Evolutionary conservation across 306 rosid genomes (phyloP).

Genomic region (Castanea sativa): DNA sequence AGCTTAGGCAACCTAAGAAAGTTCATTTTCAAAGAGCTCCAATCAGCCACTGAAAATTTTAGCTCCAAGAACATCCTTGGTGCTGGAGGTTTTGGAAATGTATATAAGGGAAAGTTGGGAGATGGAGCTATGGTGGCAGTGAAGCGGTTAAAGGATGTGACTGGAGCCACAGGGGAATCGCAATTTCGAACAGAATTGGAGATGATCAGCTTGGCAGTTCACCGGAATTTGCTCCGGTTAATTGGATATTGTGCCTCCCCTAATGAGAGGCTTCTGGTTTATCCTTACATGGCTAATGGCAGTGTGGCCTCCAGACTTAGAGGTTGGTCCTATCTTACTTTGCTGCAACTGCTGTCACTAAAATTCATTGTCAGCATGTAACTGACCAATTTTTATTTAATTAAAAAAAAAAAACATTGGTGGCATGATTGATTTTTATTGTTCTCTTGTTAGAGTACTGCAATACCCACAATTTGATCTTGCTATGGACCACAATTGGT

Average conservation of each 20-base stretch:
- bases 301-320: conserved; percentile 93
- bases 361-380: no score
- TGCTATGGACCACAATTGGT: no score
- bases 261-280: conserved; percentile 85
- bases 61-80: conserved; percentile 86
- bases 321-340: conserved; percentile 48
- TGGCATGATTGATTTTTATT: no score
- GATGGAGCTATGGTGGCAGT: conserved; percentile 86
- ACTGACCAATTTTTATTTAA: no score
- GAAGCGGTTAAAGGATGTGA: conserved; percentile 87
- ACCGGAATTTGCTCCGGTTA: conserved; percentile 79
- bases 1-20: conserved; percentile 80
- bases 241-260: conserved; percentile 84
- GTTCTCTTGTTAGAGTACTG: no score
- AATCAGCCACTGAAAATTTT: conserved; percentile 72
- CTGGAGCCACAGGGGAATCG: conserved; percentile 83
- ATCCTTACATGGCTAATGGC: conserved; percentile 95
- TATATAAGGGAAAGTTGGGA: conserved; percentile 82
- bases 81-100: conserved; percentile 97
- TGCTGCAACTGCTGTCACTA: not conserved
- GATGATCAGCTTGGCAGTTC: conserved; percentile 98
- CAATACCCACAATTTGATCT: no score
- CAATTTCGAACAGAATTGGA: conserved; percentile 93
- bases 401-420: no score
- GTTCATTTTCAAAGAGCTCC: conserved; percentile 86